These are phyloP conservation scores for Linnemannia elongata DNA, from an alignment of 192 early-diverging fungal species.

Conservation along the genomic window DNA sequence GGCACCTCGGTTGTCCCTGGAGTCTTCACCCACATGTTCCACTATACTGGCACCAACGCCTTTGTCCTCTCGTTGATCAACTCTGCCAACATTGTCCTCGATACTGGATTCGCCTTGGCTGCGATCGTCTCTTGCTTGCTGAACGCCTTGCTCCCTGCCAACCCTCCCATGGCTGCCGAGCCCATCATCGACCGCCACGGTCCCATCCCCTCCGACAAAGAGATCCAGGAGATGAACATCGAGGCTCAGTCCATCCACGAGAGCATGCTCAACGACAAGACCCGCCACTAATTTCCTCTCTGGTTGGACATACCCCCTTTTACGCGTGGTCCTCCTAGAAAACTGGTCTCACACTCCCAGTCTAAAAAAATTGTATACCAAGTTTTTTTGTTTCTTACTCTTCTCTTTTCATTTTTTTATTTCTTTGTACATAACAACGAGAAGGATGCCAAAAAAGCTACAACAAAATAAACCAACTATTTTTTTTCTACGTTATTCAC, in stretches of 20 bases:
- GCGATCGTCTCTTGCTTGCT: slow-evolving; percentile 59
- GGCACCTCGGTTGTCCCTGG: slow-evolving; percentile 64
- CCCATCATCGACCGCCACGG: slow-evolving; percentile 51
- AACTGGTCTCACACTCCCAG: slow-evolving; percentile 1
- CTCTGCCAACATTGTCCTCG: slow-evolving; percentile 61
- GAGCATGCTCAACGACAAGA: slow-evolving; percentile 40
- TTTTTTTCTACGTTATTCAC: neutral
- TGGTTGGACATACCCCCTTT: neutral
- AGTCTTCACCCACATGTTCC: slow-evolving; percentile 66
- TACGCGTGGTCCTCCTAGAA: too few species aligned
- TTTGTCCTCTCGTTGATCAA: slow-evolving; percentile 60
- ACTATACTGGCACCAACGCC: slow-evolving; percentile 54
- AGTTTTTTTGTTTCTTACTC: neutral
- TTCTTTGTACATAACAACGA: too few species aligned
- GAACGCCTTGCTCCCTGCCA: slow-evolving; percentile 56
- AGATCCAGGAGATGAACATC: slow-evolving; percentile 53
- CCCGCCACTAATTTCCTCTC: neutral
- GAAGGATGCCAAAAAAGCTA: too few species aligned
- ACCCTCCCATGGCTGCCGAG: slow-evolving; percentile 36
- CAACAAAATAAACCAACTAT: neutral
- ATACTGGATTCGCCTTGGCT: slow-evolving; percentile 61
- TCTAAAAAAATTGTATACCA: slow-evolving; percentile 4
- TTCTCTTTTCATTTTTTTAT: neutral
- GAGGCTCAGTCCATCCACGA: slow-evolving; percentile 52
- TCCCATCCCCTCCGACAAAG: slow-evolving; percentile 25